Evolutionary conservation across 805 yeast genomes (phyloP), one percentile per base, ranked within the genome.

Genomic region (Clavispora asparagi): DNA sequence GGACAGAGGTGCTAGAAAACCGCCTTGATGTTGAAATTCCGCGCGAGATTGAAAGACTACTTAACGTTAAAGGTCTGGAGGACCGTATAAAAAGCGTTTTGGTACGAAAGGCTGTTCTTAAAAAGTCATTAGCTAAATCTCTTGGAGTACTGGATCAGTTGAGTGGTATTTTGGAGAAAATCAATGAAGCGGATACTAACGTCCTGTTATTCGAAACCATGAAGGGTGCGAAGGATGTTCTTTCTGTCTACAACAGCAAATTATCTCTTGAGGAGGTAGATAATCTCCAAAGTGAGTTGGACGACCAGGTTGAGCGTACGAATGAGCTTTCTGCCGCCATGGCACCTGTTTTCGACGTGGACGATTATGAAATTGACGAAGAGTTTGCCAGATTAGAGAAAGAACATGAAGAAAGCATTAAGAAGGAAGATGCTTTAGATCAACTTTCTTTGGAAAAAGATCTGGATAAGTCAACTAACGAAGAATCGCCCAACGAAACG

Each of bases 101-200:
- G 14, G 40, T 41, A 7, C 54, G 52, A 37, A 59, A 54, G 28
- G 50, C 52, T 17, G 46, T 46, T 4, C 42, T 56, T 4, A 31
- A 33, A 6, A 44, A 48, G 39, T 58, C 68, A 0, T 50, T 62
- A 14, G 56, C 54, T 2, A 55, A 45, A 26, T 53, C 61, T 0
- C 41, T 48, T 3, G 46, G 28, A 6, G 46, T 61, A 3, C 53
- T 54, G 16, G 42, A 44, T 14, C 64, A 67, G 39, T 51, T 71
- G 31, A 45, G 45, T 1, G 39, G 49, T 13, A 53, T 70, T 2
- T 42, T 69, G 29, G 41, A 51, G 25, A 68, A 67, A 49, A 68
- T 71, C 14, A 61, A 70, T 49, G 71, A 71, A 13, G 68, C 74
- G 2, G 56, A 55, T 27, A 45, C 60, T 14, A 70, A 70, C 47